Conservation (phyloP, 164 flowering plant genomes). For the Magnolia officinalis region DNA sequence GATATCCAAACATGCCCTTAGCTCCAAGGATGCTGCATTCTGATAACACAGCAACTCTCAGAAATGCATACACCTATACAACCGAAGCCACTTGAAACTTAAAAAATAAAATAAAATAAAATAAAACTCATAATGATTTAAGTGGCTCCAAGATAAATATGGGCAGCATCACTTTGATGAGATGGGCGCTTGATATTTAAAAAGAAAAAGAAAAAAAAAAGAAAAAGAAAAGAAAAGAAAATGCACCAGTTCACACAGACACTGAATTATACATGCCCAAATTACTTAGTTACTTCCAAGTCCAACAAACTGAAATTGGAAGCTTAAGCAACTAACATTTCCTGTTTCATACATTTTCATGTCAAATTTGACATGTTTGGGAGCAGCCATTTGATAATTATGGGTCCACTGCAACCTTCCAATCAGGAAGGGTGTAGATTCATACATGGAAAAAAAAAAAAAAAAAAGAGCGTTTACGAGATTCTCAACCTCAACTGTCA, state of each 20-base stretch:
- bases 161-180: background rate
- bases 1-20: background rate
- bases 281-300: background rate
- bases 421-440: background rate
- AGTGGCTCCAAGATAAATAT: background rate
- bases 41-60: background rate
- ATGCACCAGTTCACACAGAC: background rate
- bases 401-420: background rate
- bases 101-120: no score
- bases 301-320: background rate
- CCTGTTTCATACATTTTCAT: no score
- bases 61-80: background rate
- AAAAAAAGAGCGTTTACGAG: no score
- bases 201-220: no score
- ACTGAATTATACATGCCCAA: background rate
- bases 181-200: background rate
- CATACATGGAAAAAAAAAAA: background rate
- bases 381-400: background rate
- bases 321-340: no score
- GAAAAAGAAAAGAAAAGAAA: no score
- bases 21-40: background rate
- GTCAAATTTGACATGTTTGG: no score
- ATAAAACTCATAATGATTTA: no score
- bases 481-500: no score
- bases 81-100: background rate